phyloP scores from a whole-genome alignment of 2,329 filamentous ascomycete species.

The Apiospora hydei region DNA sequence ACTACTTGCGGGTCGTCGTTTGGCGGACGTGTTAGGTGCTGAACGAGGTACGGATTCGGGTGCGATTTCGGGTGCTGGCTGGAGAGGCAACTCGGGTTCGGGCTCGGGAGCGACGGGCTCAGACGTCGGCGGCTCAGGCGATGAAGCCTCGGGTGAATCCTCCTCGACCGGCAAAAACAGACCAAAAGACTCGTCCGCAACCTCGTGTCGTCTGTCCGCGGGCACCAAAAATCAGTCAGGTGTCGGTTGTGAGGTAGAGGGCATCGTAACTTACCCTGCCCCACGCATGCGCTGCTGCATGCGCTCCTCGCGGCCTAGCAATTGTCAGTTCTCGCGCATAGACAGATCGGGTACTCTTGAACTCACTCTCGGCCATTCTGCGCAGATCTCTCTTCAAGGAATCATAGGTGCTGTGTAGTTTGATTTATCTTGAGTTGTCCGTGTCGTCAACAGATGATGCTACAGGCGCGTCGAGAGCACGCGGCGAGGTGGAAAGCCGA shows the following conservation, averaged over 20 bases:
- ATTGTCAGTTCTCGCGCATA: slow-evolving; percentile 7
- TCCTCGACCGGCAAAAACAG: slow-evolving; percentile 53
- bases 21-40: slow-evolving; percentile 57
- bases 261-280: slow-evolving; percentile 58
- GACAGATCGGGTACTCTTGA: not conserved
- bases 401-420: not conserved
- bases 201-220: slow-evolving; percentile 56
- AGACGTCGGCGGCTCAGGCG: slow-evolving; percentile 30
- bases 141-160: slow-evolving; percentile 31
- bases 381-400: not conserved
- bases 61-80: slow-evolving; percentile 25
- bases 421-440: not conserved
- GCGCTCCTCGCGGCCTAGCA: slow-evolving; percentile 63
- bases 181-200: slow-evolving; percentile 67
- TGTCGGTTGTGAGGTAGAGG: not conserved
- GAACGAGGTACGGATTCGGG: slow-evolving; percentile 44
- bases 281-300: slow-evolving; percentile 71
- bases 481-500: not conserved
- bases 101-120: slow-evolving; percentile 25
- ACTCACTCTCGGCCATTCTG: slow-evolving; percentile 25
- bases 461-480: not conserved
- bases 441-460: slow-evolving; percentile 6
- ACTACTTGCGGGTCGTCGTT: slow-evolving; percentile 49
- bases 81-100: slow-evolving; percentile 25
- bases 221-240: slow-evolving; percentile 19